Evolutionary conservation across 495 filamentous ascomycete genomes (phyloP).

Genomic region (Thermothielavioides terrestris): DNA sequence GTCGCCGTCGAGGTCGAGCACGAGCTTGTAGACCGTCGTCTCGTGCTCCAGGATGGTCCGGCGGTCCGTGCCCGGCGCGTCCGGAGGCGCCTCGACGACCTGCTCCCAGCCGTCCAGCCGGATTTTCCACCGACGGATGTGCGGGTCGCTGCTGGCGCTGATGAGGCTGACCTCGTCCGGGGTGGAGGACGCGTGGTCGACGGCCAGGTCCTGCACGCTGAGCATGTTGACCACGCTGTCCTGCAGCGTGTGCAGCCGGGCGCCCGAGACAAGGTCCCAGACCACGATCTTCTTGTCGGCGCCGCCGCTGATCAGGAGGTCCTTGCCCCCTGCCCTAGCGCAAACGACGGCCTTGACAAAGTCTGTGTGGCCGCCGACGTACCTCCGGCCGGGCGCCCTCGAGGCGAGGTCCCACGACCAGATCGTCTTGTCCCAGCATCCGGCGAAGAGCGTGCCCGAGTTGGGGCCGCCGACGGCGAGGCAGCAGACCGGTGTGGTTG

Average conservation of each 20-base stretch:
- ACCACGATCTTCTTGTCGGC: constrained; percentile 80
- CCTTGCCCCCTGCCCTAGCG: constrained; percentile 44
- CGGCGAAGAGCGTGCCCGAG: constrained; percentile 59
- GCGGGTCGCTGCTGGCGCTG: constrained; percentile 73
- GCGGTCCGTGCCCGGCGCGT: constrained; percentile 33
- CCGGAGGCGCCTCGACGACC: constrained; percentile 31
- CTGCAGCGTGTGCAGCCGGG: constrained; percentile 62
- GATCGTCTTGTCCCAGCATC: constrained; percentile 86
- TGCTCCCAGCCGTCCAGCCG: constrained; percentile 36
- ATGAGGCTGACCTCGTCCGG: constrained; percentile 50
- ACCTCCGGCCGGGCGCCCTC: constrained; percentile 44
- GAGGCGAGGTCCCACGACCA: constrained; percentile 70
- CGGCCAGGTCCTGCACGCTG: constrained; percentile 61
- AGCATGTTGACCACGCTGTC: constrained; percentile 57
- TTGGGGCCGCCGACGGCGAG: constrained; percentile 56
- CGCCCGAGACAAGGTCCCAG: constrained; percentile 62
- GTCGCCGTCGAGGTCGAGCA: constrained; percentile 41
- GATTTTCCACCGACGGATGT: constrained; percentile 69
- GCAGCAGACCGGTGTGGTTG: constrained; percentile 69
- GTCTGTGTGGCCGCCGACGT: constrained; percentile 75
- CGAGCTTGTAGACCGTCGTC: constrained; percentile 75
- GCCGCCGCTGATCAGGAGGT: constrained; percentile 73
- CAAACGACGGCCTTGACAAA: constrained; percentile 76
- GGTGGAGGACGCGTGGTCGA: constrained; percentile 54
- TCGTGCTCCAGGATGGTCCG: constrained; percentile 72